Evolutionary conservation across 257 asterid species (phyloP).

Genomic region (Euphrasia confusa): DNA sequence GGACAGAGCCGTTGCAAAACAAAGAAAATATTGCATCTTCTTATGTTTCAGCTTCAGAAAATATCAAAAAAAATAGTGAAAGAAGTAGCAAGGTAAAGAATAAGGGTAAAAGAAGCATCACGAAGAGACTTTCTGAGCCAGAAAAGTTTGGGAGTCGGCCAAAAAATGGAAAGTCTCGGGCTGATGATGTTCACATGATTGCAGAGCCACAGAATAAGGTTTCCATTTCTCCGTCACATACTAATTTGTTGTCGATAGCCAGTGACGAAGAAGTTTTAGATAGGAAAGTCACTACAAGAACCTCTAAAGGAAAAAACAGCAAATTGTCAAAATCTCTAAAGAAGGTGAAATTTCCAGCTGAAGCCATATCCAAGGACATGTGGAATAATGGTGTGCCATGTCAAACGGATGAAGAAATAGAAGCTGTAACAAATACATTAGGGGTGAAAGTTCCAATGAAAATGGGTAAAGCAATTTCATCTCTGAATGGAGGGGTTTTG

Average conservation of each 20-base stretch:
- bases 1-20: constrained; percentile 23
- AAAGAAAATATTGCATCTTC: constrained; percentile 13
- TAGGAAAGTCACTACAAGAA: constrained; percentile 20
- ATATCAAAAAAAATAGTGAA: constrained; percentile 24
- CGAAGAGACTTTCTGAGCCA: constrained; percentile 21
- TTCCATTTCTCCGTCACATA: constrained; percentile 25
- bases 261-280: constrained; percentile 28
- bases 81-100: constrained; percentile 25
- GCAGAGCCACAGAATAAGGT: constrained; percentile 24
- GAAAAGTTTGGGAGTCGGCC: constrained; percentile 18
- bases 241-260: constrained; percentile 25
- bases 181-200: constrained; percentile 26
- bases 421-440: constrained; percentile 21
- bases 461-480: constrained; percentile 24
- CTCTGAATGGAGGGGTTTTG: constrained; percentile 26
- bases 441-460: constrained; percentile 28
- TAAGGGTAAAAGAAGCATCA: constrained; percentile 21
- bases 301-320: constrained; percentile 16
- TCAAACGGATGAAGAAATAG: constrained; percentile 20
- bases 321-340: constrained; percentile 29
- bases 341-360: constrained; percentile 45
- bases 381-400: constrained; percentile 20
- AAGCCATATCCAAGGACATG: constrained; percentile 25
- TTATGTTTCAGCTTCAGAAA: constrained; percentile 32
- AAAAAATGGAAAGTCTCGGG: constrained; percentile 26